Evolutionary conservation across 352 stramenopile genomes (phyloP), one percentile per base, ranked within the genome.

Genomic region (Phytopythium cucurbitacearum): DNA sequence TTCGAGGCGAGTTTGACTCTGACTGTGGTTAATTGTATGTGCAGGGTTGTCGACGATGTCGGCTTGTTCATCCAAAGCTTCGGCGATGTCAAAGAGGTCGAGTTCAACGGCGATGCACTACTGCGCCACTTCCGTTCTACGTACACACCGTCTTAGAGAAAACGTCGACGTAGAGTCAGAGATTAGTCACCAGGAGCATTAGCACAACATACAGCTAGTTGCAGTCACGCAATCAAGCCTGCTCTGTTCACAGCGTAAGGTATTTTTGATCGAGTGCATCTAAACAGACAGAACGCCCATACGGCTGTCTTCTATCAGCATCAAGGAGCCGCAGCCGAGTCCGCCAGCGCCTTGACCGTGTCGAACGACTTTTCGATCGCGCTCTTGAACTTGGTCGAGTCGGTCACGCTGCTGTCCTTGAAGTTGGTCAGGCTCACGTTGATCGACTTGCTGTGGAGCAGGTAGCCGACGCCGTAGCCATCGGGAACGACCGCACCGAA

Each of bases 401-500:
- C 70, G 44, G 84, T 92, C 11, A 84, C 52, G 44, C 69, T 59
- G 60, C 76, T 88, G 59, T 85, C 76, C 50, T 93, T 92, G 56
- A 80, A 95, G 69, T 89, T 93, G 33, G 85, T 94, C n/a, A 95
- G 55, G 37, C 79, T 91, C 46, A 95, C 76, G 40, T 92, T 88
- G 56, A 95, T 87, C 34, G 41, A 67, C 64, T 94, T 73, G 64
- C 74, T 89, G 50, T 95, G 83, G 13, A 97, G 67, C 58, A 96
- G 60, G 65, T 97, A 97, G 53, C 89, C 90, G 37, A 96, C 64
- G 13, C 90, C 90, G 64, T 97, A 97, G 42, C 90, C 90, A 28
- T 94, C 69, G 1, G 80, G 77, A 39, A 91, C 80, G 16, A 96
- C 87, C 7, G 90, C 79, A 28, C 90, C 90, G 66, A 97, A 97